phyloP scores from a whole-genome alignment of 2,329 filamentous ascomycete species.

The Lachnellula cervina region DNA sequence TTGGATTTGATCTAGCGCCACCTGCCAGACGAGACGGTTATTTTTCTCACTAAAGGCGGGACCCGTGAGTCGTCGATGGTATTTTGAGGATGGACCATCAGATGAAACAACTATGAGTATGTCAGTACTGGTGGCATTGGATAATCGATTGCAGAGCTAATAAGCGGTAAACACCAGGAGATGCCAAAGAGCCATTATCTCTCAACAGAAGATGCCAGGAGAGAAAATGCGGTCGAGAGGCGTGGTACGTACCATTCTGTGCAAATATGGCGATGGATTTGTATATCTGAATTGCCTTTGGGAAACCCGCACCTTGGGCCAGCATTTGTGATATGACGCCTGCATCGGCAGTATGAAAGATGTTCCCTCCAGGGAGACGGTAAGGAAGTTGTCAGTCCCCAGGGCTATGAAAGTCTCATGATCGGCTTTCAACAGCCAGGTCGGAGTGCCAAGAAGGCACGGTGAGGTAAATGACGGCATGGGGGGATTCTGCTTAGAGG shows the following conservation, averaged over 20 bases:
- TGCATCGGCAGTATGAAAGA: slow-evolving; percentile 56
- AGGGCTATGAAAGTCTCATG: slow-evolving; percentile 15
- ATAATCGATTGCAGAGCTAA: not conserved
- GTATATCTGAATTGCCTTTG: slow-evolving; percentile 25
- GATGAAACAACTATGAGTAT: slow-evolving; percentile 19
- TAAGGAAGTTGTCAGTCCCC: slow-evolving; percentile 51
- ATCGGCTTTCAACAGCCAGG: slow-evolving; percentile 14
- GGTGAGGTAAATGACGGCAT: slow-evolving; percentile 9
- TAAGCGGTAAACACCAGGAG: not conserved
- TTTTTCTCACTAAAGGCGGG: slow-evolving; percentile 37
- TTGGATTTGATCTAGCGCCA: slow-evolving; percentile 42
- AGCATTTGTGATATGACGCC: slow-evolving; percentile 39
- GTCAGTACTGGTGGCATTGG: not conserved
- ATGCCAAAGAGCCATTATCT: not conserved
- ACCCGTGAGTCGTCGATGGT: slow-evolving; percentile 26
- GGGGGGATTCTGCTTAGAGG: slow-evolving; percentile 4
- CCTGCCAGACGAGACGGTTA: slow-evolving; percentile 38
- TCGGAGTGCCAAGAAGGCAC: slow-evolving; percentile 6
- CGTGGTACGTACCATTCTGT: slow-evolving; percentile 11
- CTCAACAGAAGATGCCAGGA: not conserved
- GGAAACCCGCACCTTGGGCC: slow-evolving; percentile 24
- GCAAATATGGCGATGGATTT: slow-evolving; percentile 25
- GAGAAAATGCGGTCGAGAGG: not conserved
- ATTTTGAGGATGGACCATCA: slow-evolving; percentile 24
- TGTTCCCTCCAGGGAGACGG: slow-evolving; percentile 51